Evolutionary conservation across 1,284 basidiomycete genomes (phyloP), one percentile per base, ranked within the genome.

Genomic region (Meira miltonrushii): DNA sequence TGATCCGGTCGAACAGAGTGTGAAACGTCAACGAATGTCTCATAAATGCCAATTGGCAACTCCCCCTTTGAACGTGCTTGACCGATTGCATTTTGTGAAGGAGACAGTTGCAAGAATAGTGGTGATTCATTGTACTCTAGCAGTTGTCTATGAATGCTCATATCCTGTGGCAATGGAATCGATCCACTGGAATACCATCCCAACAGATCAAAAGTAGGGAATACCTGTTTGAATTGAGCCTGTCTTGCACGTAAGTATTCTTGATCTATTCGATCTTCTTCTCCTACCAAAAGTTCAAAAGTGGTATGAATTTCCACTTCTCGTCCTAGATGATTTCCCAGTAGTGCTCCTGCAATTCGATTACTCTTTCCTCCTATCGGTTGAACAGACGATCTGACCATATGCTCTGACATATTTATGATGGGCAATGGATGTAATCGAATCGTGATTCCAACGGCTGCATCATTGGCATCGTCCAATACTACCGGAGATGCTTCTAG

Each of bases 151-250:
- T 96, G 92, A 12, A 97, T 82, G 0, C 83, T 82, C 53, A 92
- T 85, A 73, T 97, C 92, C 23, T 82, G 82, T 8, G 83, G 69
- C 1, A 86, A 86, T 0, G 91, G 92, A 12, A 83, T 80, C 7
- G 83, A 77, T 11, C 90, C 87, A 55, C 92, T 86, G 0, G 89
- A 89, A 78, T 98, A 98, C 94, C 94, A 98, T 13, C 94, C 94
- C 47, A 98, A 88, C 68, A 98, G 86, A 69, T 95, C 92, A 49
- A 97, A 84, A 0, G 92, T 91, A 2, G 94, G 95, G 78, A 98
- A 98, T 13, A 96, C 92, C 79, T 96, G 92, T 78, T 94, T 94
- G 83, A 94, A 98, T 80, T 95, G 92, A 62, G 93, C 90, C 66
- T 86, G 85, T 66, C 95, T 83, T 47, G 87, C 87, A 9, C 86